Evolutionary conservation across 495 filamentous ascomycete species (phyloP).

Genomic region (Hypoxylon fuscum): DNA sequence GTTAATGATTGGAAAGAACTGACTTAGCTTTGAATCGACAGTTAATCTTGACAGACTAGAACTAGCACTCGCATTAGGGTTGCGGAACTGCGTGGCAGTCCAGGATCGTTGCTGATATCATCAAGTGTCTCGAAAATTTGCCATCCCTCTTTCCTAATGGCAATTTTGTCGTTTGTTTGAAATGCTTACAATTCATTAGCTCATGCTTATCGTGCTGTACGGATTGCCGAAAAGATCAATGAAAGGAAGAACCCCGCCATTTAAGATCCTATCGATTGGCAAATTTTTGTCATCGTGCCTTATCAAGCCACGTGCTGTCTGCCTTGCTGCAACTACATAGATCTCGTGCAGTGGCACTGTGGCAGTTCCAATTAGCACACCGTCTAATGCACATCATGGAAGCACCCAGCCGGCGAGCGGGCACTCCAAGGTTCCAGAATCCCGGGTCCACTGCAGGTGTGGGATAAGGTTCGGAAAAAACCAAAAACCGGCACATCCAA

Average conservation of each 20-base stretch:
- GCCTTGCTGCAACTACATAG: neutral
- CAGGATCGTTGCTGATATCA: no score
- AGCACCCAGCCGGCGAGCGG: neutral
- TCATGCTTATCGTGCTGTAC: constrained; percentile 36
- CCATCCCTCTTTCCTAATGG: neutral
- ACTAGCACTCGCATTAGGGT: neutral
- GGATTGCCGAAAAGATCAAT: neutral
- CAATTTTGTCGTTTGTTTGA: neutral
- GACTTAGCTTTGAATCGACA: constrained; percentile 7
- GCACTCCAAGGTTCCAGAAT: constrained; percentile 7
- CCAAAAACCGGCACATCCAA: constrained; percentile 24
- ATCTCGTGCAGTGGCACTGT: neutral
- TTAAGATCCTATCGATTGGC: constrained; percentile 7
- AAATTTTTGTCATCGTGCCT: neutral
- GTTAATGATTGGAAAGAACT: constrained; percentile 25
- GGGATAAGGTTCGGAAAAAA: constrained; percentile 26
- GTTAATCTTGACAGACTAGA: neutral
- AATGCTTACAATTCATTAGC: constrained; percentile 29
- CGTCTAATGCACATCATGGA: neutral
- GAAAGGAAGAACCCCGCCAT: neutral
- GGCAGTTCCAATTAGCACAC: neutral
- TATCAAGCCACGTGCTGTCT: neutral
- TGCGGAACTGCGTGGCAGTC: no score
- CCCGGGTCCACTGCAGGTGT: constrained; percentile 16
- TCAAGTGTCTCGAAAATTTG: neutral